Conservation (phyloP, 2,329 filamentous ascomycete genomes). For the Trichoderma pleuroti region DNA sequence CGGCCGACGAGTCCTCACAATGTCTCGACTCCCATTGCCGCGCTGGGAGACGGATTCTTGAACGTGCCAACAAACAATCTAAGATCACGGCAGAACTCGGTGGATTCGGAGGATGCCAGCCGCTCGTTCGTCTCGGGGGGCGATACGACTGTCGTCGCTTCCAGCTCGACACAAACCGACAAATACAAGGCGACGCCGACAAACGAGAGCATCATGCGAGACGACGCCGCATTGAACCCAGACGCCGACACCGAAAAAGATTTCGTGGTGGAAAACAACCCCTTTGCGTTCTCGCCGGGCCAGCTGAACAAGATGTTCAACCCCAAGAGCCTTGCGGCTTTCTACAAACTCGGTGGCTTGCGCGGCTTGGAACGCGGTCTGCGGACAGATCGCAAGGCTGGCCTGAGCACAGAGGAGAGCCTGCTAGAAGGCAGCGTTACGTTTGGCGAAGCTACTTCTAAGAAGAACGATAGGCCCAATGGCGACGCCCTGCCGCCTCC, state of each 20-base stretch:
- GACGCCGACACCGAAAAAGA: constrained; percentile 73
- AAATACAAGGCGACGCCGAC: constrained; percentile 39
- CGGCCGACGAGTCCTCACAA: constrained; percentile 71
- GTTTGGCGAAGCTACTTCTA: constrained; percentile 65
- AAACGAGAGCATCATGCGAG: constrained; percentile 57
- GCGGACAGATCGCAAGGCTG: constrained; percentile 65
- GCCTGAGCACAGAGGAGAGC: constrained; percentile 74
- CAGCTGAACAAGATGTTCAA: constrained; percentile 85
- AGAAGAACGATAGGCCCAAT: constrained; percentile 33
- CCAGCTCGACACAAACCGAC: constrained; percentile 43
- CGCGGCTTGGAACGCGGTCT: constrained; percentile 75
- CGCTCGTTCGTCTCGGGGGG: constrained; percentile 58
- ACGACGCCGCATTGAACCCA: constrained; percentile 67
- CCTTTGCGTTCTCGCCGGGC: constrained; percentile 80
- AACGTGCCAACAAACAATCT: constrained; percentile 57
- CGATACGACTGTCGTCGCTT: constrained; percentile 56
- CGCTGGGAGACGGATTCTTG: constrained; percentile 53
- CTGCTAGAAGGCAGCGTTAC: constrained; percentile 61
- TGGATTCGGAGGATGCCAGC: constrained; percentile 63
- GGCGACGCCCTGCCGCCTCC: constrained; percentile 29
- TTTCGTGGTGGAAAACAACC: constrained; percentile 73
- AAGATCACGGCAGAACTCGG: constrained; percentile 63
- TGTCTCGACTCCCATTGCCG: constrained; percentile 57
- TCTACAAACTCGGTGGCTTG: constrained; percentile 75
- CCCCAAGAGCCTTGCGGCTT: constrained; percentile 80